Percentiles rank a stretch among this genome's conserved stretches.
These are phyloP conservation scores for Puya raimondii DNA, from an alignment of 176 grass and related monocot species.

Conservation along the genomic window DNA sequence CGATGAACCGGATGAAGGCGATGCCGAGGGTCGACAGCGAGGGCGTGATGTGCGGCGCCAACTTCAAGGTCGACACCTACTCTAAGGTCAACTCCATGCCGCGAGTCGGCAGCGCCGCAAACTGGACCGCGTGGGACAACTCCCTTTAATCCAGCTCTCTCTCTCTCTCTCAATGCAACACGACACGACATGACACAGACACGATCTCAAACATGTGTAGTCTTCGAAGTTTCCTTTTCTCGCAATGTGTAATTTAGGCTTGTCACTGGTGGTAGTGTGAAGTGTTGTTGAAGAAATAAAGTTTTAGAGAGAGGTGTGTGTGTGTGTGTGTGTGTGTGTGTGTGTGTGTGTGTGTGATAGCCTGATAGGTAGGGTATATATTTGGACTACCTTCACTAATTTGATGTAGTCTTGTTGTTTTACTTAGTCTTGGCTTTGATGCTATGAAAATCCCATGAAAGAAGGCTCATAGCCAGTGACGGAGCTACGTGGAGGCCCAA, in stretches of 20 bases:
- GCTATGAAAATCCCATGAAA: no score
- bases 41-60: constrained; percentile 79
- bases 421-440: no score
- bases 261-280: neutral
- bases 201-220: neutral
- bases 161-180: neutral
- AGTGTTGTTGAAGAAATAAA: no score
- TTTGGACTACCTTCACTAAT: no score
- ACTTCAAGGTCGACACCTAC: constrained; percentile 83
- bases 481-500: no score
- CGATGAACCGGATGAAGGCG: constrained; percentile 75
- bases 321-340: no score
- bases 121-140: constrained; percentile 59
- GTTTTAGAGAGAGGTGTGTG: no score
- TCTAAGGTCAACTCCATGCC: constrained; percentile 86
- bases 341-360: no score
- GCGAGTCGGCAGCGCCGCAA: constrained; percentile 72
- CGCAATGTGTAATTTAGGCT: neutral
- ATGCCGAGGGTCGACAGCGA: constrained; percentile 90
- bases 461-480: no score
- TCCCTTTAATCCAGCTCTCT: neutral
- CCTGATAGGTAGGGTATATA: no score
- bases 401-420: no score
- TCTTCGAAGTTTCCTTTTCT: neutral
- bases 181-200: neutral